A percentile compares a stretch with the other conserved stretches of the same genome.
Evolutionary conservation across 1,284 basidiomycete species (phyloP).

Genomic region (Ganoderma lingzhi): DNA sequence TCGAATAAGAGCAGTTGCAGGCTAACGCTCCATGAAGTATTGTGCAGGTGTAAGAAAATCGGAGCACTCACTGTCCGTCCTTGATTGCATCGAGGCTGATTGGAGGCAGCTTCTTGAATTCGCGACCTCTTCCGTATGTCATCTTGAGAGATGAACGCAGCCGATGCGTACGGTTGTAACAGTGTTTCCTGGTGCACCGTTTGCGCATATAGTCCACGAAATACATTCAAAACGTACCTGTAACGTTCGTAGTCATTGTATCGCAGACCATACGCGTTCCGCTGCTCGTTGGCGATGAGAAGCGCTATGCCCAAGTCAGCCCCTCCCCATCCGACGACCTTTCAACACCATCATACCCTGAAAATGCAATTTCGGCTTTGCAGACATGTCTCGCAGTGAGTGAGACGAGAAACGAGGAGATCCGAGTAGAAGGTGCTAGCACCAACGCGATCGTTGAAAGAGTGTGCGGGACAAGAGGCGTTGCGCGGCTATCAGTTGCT

Average conservation of each 20-base stretch:
- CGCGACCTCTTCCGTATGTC: constrained; percentile 89
- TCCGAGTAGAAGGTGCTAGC: constrained; percentile 38
- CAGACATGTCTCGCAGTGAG: constrained; percentile 34
- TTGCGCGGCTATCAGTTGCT: constrained; percentile 31
- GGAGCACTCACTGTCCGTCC: constrained; percentile 78
- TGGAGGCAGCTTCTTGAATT: constrained; percentile 84
- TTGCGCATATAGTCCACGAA: not conserved
- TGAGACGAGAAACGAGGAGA: constrained; percentile 25
- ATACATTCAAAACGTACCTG: constrained; percentile 55
- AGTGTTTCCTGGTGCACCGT: constrained; percentile 74
- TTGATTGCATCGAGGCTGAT: constrained; percentile 72
- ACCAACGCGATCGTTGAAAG: constrained; percentile 36
- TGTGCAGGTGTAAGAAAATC: not conserved
- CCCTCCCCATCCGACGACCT: not conserved
- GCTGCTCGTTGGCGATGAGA: constrained; percentile 87
- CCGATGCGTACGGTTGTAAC: constrained; percentile 89
- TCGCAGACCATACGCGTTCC: constrained; percentile 89
- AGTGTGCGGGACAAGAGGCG: constrained; percentile 32
- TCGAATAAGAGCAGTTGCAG: constrained; percentile 89
- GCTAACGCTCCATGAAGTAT: constrained; percentile 47
- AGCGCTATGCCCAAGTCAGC: constrained; percentile 61
- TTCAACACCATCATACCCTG: constrained; percentile 31
- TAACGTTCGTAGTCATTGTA: constrained; percentile 90
- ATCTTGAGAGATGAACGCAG: constrained; percentile 84
- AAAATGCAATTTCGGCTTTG: constrained; percentile 42